Evolutionary conservation across 305 asterid species (phyloP).

Genomic region (Fraxinus floribunda): DNA sequence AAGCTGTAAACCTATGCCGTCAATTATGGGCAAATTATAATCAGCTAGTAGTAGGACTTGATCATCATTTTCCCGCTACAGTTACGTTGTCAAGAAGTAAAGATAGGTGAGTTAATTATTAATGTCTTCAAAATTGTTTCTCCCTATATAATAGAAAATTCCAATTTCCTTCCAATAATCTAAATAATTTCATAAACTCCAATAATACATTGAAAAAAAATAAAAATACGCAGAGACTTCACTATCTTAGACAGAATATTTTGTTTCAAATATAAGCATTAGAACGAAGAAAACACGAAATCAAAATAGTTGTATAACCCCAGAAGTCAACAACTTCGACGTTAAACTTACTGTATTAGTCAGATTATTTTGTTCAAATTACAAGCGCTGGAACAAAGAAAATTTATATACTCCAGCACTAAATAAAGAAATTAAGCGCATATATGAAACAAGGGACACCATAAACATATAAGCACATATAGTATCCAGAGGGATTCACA

Average conservation of each 20-base stretch:
- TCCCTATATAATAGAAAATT: neutral
- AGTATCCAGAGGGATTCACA: neutral
- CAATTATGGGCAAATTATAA: neutral
- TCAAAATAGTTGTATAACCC: neutral
- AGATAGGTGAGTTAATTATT: neutral
- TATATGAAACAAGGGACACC: neutral
- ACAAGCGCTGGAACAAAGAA: neutral
- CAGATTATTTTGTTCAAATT: neutral
- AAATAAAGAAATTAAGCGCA: neutral
- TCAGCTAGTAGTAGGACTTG: neutral
- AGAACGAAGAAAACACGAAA: neutral
- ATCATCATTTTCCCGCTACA: neutral
- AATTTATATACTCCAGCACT: neutral
- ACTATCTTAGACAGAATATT: neutral
- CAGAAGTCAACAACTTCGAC: neutral
- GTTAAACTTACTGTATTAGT: neutral
- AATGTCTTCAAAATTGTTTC: neutral
- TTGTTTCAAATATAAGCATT: neutral
- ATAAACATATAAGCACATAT: neutral
- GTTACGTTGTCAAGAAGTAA: neutral
- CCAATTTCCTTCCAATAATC: neutral
- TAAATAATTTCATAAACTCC: slow-evolving; percentile 2
- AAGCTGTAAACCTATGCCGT: neutral
- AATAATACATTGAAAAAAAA: neutral
- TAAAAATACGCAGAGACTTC: neutral